Evolutionary conservation across 106 monocot species (phyloP).

Genomic region (Acorus calamus): DNA sequence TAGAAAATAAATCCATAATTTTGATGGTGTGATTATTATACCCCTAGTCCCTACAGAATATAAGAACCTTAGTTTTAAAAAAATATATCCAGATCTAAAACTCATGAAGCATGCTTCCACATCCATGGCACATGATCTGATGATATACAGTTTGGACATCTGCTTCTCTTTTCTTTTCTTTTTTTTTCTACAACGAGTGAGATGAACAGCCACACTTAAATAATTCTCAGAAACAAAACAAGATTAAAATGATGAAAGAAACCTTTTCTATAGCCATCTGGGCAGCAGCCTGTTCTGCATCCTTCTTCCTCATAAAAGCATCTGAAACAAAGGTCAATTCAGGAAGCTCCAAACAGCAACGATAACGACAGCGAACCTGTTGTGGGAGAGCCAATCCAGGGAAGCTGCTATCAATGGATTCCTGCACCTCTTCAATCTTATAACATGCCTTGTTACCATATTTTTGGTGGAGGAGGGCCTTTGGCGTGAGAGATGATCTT

Average conservation of each 20-base stretch:
- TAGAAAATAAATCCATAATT: no score
- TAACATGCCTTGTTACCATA: slow-evolving; percentile 62
- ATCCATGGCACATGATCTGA: no score
- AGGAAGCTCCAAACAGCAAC: slow-evolving; percentile 65
- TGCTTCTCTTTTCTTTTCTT: no score
- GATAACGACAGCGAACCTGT: slow-evolving; percentile 31
- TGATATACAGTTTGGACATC: no score
- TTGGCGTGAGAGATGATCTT: slow-evolving; percentile 45
- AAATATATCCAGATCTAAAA: no score
- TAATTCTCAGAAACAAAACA: no score
- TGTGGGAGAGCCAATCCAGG: slow-evolving; percentile 59
- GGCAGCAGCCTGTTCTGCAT: slow-evolving; percentile 88
- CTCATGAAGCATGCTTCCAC: no score
- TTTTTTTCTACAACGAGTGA: no score
- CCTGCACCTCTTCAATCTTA: slow-evolving; percentile 56
- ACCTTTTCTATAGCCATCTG: slow-evolving; percentile 89
- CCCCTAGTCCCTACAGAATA: no score
- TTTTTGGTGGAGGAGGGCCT: slow-evolving; percentile 79
- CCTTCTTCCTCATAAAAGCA: slow-evolving; percentile 70
- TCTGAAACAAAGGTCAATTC: slow-evolving; percentile 64
- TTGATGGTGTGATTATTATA: no score
- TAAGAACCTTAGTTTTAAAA: no score
- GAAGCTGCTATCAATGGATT: slow-evolving; percentile 42
- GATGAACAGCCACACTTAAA: no score
- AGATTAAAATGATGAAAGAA: neutral